Percentiles rank a stretch among this genome's conserved stretches.
These are phyloP conservation scores for Royoungia palumana DNA, from an alignment of 768 basidiomycete species.

Conservation along the genomic window DNA sequence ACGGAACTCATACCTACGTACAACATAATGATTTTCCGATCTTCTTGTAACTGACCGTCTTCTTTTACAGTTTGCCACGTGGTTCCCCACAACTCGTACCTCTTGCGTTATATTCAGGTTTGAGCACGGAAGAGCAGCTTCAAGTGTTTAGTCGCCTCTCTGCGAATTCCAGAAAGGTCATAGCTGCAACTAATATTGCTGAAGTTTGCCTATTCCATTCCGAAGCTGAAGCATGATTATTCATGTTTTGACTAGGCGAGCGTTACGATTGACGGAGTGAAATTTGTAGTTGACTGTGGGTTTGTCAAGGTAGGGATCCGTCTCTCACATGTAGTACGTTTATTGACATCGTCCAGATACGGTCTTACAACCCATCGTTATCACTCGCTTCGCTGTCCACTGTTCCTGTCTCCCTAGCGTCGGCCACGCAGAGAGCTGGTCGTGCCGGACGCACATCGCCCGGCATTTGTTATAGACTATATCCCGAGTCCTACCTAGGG, in stretches of 20 bases:
- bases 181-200: slow-evolving; percentile 94
- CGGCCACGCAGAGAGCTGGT: slow-evolving; percentile 90
- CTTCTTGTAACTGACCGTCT: not conserved
- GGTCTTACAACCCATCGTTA: slow-evolving; percentile 85
- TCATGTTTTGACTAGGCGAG: slow-evolving; percentile 58
- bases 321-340: not conserved
- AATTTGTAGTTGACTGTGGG: slow-evolving; percentile 90
- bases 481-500: slow-evolving; percentile 60
- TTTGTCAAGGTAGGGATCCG: slow-evolving; percentile 77
- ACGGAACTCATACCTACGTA: slow-evolving; percentile 76
- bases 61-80: slow-evolving; percentile 43
- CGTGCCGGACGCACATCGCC: slow-evolving; percentile 92
- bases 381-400: slow-evolving; percentile 80
- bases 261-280: slow-evolving; percentile 94
- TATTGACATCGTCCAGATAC: slow-evolving; percentile 51
- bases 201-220: slow-evolving; percentile 49
- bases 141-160: slow-evolving; percentile 76
- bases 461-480: slow-evolving; percentile 91
- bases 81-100: slow-evolving; percentile 57
- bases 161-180: slow-evolving; percentile 80
- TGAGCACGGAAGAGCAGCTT: slow-evolving; percentile 85
- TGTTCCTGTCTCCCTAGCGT: slow-evolving; percentile 82
- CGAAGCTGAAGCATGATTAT: not conserved
- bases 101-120: slow-evolving; percentile 83
- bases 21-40: slow-evolving; percentile 1